Evolutionary conservation across 208 protist genomes (phyloP).

Genomic region (Leptomonas pyrrhocoris): DNA sequence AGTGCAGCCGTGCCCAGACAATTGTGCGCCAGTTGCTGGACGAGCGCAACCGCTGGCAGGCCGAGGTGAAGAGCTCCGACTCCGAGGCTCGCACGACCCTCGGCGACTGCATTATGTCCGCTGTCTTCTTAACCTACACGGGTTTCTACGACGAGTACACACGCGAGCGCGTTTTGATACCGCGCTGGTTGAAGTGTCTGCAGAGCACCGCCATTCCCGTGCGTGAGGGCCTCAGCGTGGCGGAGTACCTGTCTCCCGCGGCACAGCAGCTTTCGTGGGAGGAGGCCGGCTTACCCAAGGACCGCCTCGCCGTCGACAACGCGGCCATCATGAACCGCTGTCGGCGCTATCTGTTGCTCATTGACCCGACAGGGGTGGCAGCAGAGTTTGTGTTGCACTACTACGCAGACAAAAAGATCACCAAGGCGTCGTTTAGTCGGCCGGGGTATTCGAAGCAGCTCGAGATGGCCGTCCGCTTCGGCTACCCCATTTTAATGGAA

Average conservation of each 20-base stretch:
- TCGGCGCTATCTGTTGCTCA: constrained; percentile 97
- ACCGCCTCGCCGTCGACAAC: constrained; percentile 98
- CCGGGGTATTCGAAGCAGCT: constrained; percentile 98
- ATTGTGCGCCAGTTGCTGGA: constrained; percentile 92
- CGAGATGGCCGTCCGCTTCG: constrained; percentile 98
- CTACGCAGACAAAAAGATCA: constrained; percentile 85
- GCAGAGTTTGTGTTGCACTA: constrained; percentile 91
- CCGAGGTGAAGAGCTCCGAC: constrained; percentile 86
- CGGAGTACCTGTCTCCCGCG: constrained; percentile 95
- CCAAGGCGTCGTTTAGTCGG: constrained; percentile 96
- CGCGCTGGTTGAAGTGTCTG: constrained; percentile 87
- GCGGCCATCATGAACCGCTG: constrained; percentile 96
- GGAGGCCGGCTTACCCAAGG: constrained; percentile 93
- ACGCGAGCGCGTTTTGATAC: constrained; percentile 83
- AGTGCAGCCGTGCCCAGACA: constrained; percentile 92
- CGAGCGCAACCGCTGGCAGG: constrained; percentile 96
- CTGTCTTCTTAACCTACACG: constrained; percentile 97
- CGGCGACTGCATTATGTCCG: constrained; percentile 95
- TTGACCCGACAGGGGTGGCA: constrained; percentile 98
- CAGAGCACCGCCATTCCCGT: constrained; percentile 65
- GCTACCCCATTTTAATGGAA: constrained; percentile 98
- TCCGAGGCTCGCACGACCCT: constrained; percentile 91
- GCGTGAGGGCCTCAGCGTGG: constrained; percentile 60
- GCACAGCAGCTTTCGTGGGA: constrained; percentile 95
- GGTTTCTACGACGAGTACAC: constrained; percentile 98